phyloP scores from a whole-genome alignment of 2,329 filamentous ascomycete species.

The Fusarium musae region DNA sequence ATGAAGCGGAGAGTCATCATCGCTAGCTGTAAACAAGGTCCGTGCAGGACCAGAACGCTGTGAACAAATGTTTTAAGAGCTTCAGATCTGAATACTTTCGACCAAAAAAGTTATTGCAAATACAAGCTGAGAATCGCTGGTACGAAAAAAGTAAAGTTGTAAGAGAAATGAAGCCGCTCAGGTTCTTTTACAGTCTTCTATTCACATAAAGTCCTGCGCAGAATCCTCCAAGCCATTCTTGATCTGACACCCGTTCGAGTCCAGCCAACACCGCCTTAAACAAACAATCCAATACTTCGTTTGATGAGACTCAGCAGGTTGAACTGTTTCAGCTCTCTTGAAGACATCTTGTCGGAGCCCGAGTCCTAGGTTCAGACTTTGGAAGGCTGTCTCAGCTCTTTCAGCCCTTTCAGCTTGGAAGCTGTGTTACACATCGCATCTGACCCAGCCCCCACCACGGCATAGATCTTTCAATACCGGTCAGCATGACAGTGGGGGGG shows the following conservation, averaged over 20 bases:
- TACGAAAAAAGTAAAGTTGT: rapidly evolving
- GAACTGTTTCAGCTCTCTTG: neutral
- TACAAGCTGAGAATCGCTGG: rapidly evolving
- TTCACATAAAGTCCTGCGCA: neutral
- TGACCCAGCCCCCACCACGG: neutral
- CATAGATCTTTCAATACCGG: rapidly evolving
- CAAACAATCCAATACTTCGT: neutral
- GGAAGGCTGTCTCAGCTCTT: neutral
- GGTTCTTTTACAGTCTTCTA: rapidly evolving
- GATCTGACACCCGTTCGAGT: neutral
- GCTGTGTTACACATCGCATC: neutral
- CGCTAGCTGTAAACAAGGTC: neutral
- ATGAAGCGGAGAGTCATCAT: rapidly evolving
- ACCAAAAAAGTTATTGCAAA: rapidly evolving
- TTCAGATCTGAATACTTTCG: neutral
- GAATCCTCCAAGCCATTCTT: neutral
- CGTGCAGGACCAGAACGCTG: neutral
- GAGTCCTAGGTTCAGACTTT: neutral
- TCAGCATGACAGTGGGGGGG: neutral
- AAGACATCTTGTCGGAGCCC: neutral
- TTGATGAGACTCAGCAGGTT: neutral
- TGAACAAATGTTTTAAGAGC: rapidly evolving
- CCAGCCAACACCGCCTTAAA: neutral
- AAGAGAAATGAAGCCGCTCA: rapidly evolving
- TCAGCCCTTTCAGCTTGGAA: neutral